These are phyloP conservation scores for Glycine latifolia DNA, from an alignment of 306 rosid species.

Conservation along the genomic window DNA sequence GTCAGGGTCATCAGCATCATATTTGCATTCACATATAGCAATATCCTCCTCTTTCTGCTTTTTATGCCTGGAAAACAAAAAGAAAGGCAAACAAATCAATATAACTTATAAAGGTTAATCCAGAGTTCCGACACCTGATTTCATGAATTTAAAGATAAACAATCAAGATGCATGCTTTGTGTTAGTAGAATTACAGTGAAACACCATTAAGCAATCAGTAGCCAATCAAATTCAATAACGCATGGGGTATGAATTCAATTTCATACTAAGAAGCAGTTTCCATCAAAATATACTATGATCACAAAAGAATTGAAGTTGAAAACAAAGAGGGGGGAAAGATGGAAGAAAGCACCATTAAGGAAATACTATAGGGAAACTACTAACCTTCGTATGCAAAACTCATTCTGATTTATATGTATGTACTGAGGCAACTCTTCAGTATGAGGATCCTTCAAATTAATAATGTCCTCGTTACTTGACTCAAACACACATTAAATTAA, in stretches of 20 bases:
- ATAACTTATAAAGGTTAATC: conserved; percentile 8
- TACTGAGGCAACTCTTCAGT: conserved; percentile 65
- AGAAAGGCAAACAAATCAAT: conserved; percentile 18
- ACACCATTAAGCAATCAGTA: not conserved
- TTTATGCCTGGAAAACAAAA: conserved; percentile 64
- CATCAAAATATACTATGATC: conserved; percentile 26
- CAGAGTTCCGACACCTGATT: not conserved
- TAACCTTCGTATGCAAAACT: conserved; percentile 73
- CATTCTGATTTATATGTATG: conserved; percentile 74
- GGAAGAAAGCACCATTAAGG: not conserved
- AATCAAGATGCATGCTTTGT: not conserved
- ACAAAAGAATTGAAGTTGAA: conserved; percentile 1
- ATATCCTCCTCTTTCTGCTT: conserved; percentile 94
- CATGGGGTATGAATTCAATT: not conserved
- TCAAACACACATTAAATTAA: conserved; percentile 21
- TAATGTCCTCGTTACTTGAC: conserved; percentile 40
- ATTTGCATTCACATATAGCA: conserved; percentile 81
- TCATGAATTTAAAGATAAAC: not conserved
- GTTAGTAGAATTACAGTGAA: not conserved
- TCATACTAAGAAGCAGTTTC: conserved; percentile 1
- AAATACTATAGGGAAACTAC: conserved; percentile 36
- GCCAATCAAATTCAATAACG: not conserved
- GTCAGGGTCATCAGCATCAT: conserved; percentile 56
- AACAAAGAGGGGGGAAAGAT: not conserved
- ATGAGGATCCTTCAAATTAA: conserved; percentile 62